Base-by-base conservation (phyloP, 225 moss, liverwort and hornwort species). In the Sphagnum contortum region DNA sequence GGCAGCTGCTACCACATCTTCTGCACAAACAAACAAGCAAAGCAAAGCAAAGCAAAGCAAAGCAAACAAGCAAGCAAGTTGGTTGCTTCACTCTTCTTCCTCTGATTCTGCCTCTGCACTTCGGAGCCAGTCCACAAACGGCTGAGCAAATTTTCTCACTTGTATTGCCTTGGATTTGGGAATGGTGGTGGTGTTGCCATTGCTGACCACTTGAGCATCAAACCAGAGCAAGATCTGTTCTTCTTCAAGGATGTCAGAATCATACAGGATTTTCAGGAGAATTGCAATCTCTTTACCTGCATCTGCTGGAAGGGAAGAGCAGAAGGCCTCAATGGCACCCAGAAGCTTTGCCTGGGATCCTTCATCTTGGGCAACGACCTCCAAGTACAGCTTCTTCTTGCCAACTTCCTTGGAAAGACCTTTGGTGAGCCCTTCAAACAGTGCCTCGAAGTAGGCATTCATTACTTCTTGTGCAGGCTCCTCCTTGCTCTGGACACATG, bases 211-310 rank as follows among this genome's bases (percentile, higher is more conserved):
- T 55, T 66, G 69, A 0, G 66, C 66, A 54, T 96, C 92, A 66
- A 75, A 88, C 95, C 95, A 96, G 8, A 79, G 75, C 63, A 96
- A 13, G 11, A 96, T 96, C 72, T 92, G 92, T 64, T 96, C 95
- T 73, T 96, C 95, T 60, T 96, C 95, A 46, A 92, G 45, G n/a
- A 92, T 90, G 63, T 96, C 95, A 14, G 78, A 83, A 56, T 96
- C 95, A 47, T 96, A 96, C 44, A 96, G 57, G 14, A 75, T 70
- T 76, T 96, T 96, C 51, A 96, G 83, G 10, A 96, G 67, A 44
- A 96, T 80, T 2, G 95, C 92, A 5, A 96, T 88, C 77, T 96
- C 95, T 72, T 96, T 96, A 48, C 88, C 90, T 5, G 83, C 87
- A 47, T 96, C 92, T 0, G 88, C 76, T 3, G 88, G 74, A 12